Evolutionary conservation across 495 filamentous ascomycete species (phyloP).

Genomic region (Talaromyces proteolyticus): DNA sequence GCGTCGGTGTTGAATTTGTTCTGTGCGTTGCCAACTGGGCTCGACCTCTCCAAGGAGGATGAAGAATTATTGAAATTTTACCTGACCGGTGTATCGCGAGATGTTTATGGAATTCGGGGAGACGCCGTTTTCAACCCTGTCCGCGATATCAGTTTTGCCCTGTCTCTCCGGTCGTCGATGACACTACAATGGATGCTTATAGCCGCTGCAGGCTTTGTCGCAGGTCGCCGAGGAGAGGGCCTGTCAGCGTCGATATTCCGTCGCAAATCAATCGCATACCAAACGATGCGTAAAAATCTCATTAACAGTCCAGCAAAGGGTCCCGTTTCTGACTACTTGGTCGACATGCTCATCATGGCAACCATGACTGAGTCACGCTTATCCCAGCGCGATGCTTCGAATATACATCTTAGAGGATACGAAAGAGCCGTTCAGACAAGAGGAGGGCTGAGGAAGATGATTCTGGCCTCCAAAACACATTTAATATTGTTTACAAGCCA

Average conservation of each 20-base stretch:
- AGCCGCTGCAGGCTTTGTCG: constrained; percentile 4
- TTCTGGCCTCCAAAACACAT: not conserved
- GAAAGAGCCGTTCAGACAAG: not conserved
- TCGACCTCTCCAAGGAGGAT: not conserved
- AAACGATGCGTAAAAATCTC: not conserved
- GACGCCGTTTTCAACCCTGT: constrained; percentile 3
- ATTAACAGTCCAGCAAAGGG: not conserved
- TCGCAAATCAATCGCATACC: not conserved
- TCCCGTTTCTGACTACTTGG: not conserved
- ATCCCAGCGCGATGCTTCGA: not conserved
- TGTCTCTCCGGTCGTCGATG: not conserved
- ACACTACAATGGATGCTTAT: constrained; percentile 3
- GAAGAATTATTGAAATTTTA: not conserved
- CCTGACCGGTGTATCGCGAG: not conserved
- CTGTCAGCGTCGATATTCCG: not conserved
- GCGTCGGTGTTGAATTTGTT: not conserved
- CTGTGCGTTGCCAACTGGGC: not conserved
- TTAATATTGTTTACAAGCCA: not conserved
- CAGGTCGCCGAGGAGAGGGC: not conserved
- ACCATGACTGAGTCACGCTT: not conserved
- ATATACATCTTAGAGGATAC: not conserved
- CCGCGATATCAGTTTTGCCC: constrained; percentile 1
- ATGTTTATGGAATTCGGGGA: not conserved
- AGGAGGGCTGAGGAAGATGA: not conserved
- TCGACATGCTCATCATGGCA: not conserved